Conservation (phyloP, 2,329 filamentous ascomycete genomes). For the Verticillium dahliae region DNA sequence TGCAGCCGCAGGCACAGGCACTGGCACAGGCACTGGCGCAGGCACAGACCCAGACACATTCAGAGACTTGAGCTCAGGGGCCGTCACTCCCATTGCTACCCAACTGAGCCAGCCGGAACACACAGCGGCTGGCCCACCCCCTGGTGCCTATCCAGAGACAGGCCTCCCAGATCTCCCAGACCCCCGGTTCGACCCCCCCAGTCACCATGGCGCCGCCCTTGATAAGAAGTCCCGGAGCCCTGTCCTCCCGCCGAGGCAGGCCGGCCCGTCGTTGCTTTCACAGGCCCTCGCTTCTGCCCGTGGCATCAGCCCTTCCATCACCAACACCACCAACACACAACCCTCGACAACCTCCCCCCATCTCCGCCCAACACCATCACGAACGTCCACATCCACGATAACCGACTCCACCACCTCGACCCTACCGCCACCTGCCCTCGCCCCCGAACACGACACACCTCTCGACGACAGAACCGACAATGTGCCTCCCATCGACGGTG, state of each 20-base stretch:
- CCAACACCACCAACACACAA: neutral
- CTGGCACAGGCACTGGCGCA: neutral
- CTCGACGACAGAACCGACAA: constrained; percentile 18
- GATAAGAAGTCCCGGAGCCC: constrained; percentile 43
- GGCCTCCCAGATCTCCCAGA: neutral
- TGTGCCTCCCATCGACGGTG: constrained; percentile 28
- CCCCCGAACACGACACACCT: constrained; percentile 7
- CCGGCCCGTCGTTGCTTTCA: constrained; percentile 48
- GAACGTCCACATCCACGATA: constrained; percentile 6
- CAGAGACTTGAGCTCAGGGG: constrained; percentile 2
- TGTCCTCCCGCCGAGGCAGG: constrained; percentile 28
- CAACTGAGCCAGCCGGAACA: neutral
- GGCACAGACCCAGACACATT: neutral
- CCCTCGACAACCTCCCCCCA: neutral
- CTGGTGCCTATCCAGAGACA: constrained; percentile 10
- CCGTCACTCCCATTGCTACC: constrained; percentile 1
- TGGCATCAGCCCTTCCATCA: constrained; percentile 29
- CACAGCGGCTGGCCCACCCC: constrained; percentile 6
- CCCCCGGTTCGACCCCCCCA: constrained; percentile 11
- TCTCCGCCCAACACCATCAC: constrained; percentile 3
- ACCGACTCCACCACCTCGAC: neutral
- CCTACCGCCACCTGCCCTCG: constrained; percentile 1
- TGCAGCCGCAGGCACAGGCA: neutral
- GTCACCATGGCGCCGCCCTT: constrained; percentile 24
- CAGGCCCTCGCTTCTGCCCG: constrained; percentile 54